These are phyloP conservation scores for Metschnikowia cerradonensis DNA, from an alignment of 805 yeast species.

Conservation along the genomic window DNA sequence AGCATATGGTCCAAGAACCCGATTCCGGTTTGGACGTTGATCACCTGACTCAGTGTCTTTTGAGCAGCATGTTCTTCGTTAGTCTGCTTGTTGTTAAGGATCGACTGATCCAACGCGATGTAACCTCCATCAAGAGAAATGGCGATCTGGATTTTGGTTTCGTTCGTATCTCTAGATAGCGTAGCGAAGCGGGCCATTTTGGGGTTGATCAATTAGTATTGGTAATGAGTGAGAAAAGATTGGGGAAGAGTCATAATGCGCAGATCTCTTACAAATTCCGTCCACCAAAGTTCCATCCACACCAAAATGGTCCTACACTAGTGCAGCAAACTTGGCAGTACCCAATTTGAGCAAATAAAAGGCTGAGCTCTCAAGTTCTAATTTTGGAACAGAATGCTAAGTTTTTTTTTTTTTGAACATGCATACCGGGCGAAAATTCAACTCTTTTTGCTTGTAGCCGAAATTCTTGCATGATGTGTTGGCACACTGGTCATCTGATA, in stretches of 20 bases:
- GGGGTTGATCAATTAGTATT: not conserved
- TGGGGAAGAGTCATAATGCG: constrained; percentile 1
- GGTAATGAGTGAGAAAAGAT: not conserved
- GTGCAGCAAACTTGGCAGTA: no score
- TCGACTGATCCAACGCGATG: constrained; percentile 58
- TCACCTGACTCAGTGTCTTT: constrained; percentile 63
- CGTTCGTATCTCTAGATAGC: constrained; percentile 77
- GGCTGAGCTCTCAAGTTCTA: no score
- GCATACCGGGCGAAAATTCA: no score
- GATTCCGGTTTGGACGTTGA: constrained; percentile 82
- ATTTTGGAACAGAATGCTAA: no score
- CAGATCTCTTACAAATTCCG: not conserved
- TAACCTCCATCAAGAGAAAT: constrained; percentile 81
- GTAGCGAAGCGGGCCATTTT: constrained; percentile 31
- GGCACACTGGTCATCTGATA: not conserved
- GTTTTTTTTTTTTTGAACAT: no score
- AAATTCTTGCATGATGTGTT: not conserved
- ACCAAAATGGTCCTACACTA: no score
- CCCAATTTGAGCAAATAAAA: not conserved
- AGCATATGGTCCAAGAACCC: constrained; percentile 97
- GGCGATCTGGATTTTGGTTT: constrained; percentile 87
- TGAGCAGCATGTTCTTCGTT: constrained; percentile 57
- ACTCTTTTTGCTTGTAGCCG: not conserved
- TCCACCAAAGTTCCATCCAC: not conserved
- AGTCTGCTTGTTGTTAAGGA: constrained; percentile 37